Evolutionary conservation across 73 alveolate species (phyloP).

Genomic region (Uronychia binucleata): DNA sequence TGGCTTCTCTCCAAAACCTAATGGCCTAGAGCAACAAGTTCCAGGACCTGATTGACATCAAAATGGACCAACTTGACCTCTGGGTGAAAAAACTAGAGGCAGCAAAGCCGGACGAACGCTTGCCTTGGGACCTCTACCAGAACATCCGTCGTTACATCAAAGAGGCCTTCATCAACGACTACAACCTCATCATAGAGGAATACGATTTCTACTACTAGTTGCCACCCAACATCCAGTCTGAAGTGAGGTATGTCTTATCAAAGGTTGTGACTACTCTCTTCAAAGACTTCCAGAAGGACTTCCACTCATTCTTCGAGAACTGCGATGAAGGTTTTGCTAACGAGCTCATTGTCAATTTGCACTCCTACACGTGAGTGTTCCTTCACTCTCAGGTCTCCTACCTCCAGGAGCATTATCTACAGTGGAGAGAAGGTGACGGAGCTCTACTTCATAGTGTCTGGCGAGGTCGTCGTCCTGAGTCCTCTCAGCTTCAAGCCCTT

Average conservation of each 20-base stretch:
- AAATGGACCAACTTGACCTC: slow-evolving; percentile 29
- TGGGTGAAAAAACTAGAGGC: slow-evolving; percentile 53
- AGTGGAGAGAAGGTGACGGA: too few relatives aligned
- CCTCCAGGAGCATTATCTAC: too few relatives aligned
- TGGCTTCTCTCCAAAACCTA: neutral
- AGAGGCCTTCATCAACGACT: slow-evolving; percentile 11
- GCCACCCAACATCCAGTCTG: slow-evolving; percentile 3
- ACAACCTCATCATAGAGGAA: slow-evolving; percentile 10
- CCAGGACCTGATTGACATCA: neutral
- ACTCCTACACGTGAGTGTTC: neutral
- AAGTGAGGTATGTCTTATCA: too few relatives aligned
- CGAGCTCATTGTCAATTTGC: neutral
- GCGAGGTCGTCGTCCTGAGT: too few relatives aligned
- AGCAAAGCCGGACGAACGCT: slow-evolving; percentile 12
- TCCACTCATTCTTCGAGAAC: slow-evolving; percentile 1
- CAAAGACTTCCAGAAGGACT: neutral
- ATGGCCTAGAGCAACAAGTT: neutral
- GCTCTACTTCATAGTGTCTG: too few relatives aligned
- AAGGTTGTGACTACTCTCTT: neutral
- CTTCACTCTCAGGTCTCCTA: too few relatives aligned
- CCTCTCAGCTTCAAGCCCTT: too few relatives aligned
- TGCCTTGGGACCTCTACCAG: slow-evolving; percentile 2
- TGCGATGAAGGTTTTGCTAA: neutral
- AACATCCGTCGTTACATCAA: neutral
- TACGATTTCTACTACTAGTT: neutral